Percentiles rank a stretch among this genome's conserved stretches.
phyloP scores from a whole-genome alignment of 2,329 filamentous ascomycete genomes.

The Stachybotrys elegans region DNA sequence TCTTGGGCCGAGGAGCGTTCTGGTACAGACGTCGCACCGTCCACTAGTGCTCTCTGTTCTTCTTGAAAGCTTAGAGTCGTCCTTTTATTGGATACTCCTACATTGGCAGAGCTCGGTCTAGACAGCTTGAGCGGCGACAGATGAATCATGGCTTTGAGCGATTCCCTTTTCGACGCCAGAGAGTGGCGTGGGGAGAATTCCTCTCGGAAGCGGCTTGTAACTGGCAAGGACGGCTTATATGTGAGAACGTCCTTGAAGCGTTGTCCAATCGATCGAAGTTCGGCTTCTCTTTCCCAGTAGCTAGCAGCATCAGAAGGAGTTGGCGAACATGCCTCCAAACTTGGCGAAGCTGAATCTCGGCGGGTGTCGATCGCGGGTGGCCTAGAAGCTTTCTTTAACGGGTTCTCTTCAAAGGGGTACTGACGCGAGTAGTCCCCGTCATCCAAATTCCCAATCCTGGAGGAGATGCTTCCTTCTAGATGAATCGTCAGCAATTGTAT shows the following conservation, averaged over 20 bases:
- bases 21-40: too few relatives aligned
- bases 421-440: slow-evolving; percentile 1
- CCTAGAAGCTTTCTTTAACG: background rate
- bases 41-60: too few relatives aligned
- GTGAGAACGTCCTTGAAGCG: slow-evolving; percentile 31
- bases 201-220: slow-evolving; percentile 36
- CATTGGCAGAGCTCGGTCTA: too few relatives aligned
- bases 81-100: too few relatives aligned
- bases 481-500: background rate
- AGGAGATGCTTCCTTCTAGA: background rate
- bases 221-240: slow-evolving; percentile 20
- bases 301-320: slow-evolving; percentile 30
- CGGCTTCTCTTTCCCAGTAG: slow-evolving; percentile 31
- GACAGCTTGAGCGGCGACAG: too few relatives aligned
- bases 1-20: too few relatives aligned
- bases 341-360: background rate
- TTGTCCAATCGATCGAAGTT: slow-evolving; percentile 32
- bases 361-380: background rate
- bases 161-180: too few relatives aligned
- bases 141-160: too few relatives aligned
- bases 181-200: too few relatives aligned
- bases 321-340: slow-evolving; percentile 8
- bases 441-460: background rate
- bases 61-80: too few relatives aligned
- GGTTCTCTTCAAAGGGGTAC: background rate